Conservation (phyloP, 2,329 filamentous ascomycete genomes). For the Bisporella sp. region DNA sequence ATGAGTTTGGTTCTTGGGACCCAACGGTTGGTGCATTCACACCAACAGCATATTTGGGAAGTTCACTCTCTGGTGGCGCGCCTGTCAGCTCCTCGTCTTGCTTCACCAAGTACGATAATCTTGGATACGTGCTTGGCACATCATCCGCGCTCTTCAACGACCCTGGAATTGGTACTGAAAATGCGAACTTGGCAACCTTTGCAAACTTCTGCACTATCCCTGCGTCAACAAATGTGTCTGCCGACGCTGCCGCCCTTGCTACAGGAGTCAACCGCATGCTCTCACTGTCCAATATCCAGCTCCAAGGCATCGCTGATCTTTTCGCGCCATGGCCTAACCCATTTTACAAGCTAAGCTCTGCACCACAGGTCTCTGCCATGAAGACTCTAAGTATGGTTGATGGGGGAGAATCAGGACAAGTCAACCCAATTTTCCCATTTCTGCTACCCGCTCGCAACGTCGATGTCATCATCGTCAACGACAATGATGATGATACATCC, state of each 20-base stretch:
- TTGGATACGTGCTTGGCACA: conserved; percentile 38
- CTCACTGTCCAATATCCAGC: conserved; percentile 9
- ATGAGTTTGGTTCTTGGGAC: conserved; percentile 61
- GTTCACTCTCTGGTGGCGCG: conserved; percentile 45
- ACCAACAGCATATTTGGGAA: conserved; percentile 52
- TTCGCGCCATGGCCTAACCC: conserved; percentile 32
- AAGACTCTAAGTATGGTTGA: conserved; percentile 33
- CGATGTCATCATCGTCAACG: conserved; percentile 37
- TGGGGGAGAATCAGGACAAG: conserved; percentile 34
- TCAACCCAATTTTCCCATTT: conserved; percentile 39
- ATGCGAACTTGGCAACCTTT: conserved; percentile 9
- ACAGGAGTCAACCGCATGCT: neutral
- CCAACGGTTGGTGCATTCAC: conserved; percentile 52
- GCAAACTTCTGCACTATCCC: conserved; percentile 6
- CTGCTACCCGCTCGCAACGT: conserved; percentile 32
- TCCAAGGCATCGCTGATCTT: conserved; percentile 20
- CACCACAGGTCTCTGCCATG: conserved; percentile 21
- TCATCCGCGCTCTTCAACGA: conserved; percentile 33
- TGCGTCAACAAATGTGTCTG: neutral
- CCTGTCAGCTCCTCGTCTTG: conserved; percentile 33
- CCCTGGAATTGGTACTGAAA: conserved; percentile 9
- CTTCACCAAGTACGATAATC: conserved; percentile 37
- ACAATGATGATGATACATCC: conserved; percentile 34
- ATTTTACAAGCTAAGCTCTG: conserved; percentile 32
- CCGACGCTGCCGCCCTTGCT: neutral